Evolutionary conservation across 129 eudicot species (phyloP).

Genomic region (Deinandra increscens): DNA sequence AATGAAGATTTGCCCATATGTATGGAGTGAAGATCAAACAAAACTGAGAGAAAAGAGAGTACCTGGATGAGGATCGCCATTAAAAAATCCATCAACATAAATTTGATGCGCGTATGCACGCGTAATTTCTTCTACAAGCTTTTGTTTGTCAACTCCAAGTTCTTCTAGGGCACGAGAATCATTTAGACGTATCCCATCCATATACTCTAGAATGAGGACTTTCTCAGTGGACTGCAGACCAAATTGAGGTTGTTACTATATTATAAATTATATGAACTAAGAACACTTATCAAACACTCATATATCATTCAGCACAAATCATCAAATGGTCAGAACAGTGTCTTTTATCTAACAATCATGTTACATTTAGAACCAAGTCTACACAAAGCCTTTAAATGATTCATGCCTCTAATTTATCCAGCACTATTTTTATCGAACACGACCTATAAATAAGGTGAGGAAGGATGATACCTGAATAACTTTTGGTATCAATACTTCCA

Average conservation of each 20-base stretch:
- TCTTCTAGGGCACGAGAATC: slow-evolving; percentile 67
- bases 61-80: slow-evolving; percentile 99
- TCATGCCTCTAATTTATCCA: background rate
- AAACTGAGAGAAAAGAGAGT: slow-evolving; percentile 16
- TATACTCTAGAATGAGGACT: slow-evolving; percentile 84
- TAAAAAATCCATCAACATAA: slow-evolving; percentile 94
- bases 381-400: slow-evolving; percentile 5
- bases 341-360: background rate
- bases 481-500: slow-evolving; percentile 88
- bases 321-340: background rate
- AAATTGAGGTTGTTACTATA: slow-evolving; percentile 17
- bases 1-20: slow-evolving; percentile 9
- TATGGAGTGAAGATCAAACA: slow-evolving; percentile 9
- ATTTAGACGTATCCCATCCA: slow-evolving; percentile 93
- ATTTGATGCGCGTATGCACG: slow-evolving; percentile 99
- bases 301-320: background rate
- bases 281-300: background rate
- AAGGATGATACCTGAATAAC: slow-evolving; percentile 72
- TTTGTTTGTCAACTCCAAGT: slow-evolving; percentile 85
- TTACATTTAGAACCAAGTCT: slow-evolving; percentile 1
- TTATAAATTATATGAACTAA: background rate
- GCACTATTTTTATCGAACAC: slow-evolving; percentile 2
- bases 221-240: slow-evolving; percentile 76
- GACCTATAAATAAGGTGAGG: slow-evolving; percentile 18
- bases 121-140: slow-evolving; percentile 96